A percentile compares a stretch with the other conserved stretches of the same genome.
These are phyloP conservation scores for Staphylotrichum tortipilum DNA, from an alignment of 495 filamentous ascomycete genomes.

Conservation along the genomic window DNA sequence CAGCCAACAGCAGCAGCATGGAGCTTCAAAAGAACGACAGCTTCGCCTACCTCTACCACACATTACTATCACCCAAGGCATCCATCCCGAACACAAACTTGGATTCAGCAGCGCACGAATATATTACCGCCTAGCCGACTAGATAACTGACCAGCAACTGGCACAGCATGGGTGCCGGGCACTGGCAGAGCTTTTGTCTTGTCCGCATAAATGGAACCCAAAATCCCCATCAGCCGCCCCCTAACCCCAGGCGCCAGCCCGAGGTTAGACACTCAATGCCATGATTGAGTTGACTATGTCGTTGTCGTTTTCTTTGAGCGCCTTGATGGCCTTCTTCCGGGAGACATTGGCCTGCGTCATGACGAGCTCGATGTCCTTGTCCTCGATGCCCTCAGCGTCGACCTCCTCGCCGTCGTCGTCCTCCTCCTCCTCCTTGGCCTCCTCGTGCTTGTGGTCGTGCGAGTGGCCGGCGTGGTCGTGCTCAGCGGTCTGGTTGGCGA, in stretches of 20 bases:
- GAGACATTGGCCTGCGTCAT: constrained; percentile 96
- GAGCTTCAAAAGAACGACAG: too few species aligned
- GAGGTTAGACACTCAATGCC: constrained; percentile 84
- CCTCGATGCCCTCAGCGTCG: constrained; percentile 85
- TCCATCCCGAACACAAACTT: background rate
- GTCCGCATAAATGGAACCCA: constrained; percentile 1
- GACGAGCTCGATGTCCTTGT: constrained; percentile 98
- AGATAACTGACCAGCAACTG: constrained; percentile 3
- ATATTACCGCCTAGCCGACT: background rate
- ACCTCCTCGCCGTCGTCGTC: constrained; percentile 95
- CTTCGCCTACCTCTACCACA: too few species aligned
- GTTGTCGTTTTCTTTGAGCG: constrained; percentile 96
- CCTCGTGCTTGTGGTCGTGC: constrained; percentile 57
- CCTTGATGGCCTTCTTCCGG: constrained; percentile 96
- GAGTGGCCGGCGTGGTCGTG: constrained; percentile 52
- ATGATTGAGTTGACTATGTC: constrained; percentile 99
- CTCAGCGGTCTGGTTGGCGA: constrained; percentile 67
- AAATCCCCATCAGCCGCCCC: background rate
- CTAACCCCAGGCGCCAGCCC: constrained; percentile 3
- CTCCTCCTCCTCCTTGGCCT: constrained; percentile 74
- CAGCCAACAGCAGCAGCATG: too few species aligned
- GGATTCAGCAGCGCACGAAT: background rate
- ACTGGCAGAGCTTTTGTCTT: background rate
- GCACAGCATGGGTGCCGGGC: background rate
- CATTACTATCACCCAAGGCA: too few species aligned